phyloP scores from a whole-genome alignment of 768 basidiomycete species.

The Termitomyces sp. region DNA sequence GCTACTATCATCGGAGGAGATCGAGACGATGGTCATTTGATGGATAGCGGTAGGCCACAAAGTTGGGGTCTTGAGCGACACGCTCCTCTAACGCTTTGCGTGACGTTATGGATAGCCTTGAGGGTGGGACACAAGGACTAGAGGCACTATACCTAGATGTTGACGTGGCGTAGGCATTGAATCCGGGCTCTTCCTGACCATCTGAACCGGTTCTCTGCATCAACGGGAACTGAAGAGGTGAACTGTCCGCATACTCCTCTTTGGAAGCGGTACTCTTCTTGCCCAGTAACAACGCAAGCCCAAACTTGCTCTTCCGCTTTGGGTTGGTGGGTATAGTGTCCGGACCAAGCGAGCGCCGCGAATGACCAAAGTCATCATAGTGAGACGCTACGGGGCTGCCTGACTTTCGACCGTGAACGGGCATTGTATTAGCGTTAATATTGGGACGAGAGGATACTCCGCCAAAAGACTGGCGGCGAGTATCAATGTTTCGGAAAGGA shows the following conservation, averaged over 20 bases:
- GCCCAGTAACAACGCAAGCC: constrained; percentile 60
- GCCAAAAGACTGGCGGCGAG: constrained; percentile 71
- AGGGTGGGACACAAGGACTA: constrained; percentile 28
- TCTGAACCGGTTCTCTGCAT: constrained; percentile 39
- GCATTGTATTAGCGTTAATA: constrained; percentile 45
- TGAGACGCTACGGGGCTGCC: constrained; percentile 32
- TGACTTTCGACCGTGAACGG: constrained; percentile 23
- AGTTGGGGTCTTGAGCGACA: constrained; percentile 81
- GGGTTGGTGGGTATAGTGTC: constrained; percentile 19
- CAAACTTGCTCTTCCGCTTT: constrained; percentile 74
- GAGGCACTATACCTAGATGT: constrained; percentile 46
- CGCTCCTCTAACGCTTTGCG: constrained; percentile 71
- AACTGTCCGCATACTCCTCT: constrained; percentile 26
- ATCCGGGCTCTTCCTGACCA: constrained; percentile 41
- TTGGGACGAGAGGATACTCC: constrained; percentile 58
- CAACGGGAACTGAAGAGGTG: constrained; percentile 41
- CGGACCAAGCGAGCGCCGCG: constrained; percentile 52
- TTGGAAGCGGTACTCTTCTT: constrained; percentile 35
- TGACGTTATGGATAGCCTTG: constrained; percentile 59
- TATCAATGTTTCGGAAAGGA: constrained; percentile 52
- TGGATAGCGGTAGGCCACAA: constrained; percentile 85
- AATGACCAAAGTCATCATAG: constrained; percentile 72
- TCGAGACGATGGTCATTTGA: constrained; percentile 68
- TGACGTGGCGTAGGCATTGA: constrained; percentile 42
- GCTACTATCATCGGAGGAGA: constrained; percentile 38